Evolutionary conservation across 495 filamentous ascomycete genomes (phyloP), one percentile per base, ranked within the genome.

Genomic region (Thermothielavioides terrestris): DNA sequence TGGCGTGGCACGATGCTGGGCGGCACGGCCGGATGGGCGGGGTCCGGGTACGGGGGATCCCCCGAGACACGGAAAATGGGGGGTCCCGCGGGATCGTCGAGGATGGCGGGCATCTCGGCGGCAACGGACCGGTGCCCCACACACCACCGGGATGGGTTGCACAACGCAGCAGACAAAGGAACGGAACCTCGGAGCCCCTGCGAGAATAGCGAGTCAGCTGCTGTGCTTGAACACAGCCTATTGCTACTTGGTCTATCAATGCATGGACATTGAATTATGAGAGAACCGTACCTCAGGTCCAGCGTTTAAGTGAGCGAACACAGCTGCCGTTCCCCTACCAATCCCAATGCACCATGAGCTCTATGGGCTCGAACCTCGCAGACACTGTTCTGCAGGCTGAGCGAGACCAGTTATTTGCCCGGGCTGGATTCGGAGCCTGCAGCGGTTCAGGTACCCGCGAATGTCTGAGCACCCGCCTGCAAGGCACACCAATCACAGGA

Each of bases 21-120:
- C 42, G 89, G 86, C 38, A 89, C 73, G n/a, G 78, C 68, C 25
- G 73, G 70, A 60, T 77, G 60, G 60, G 68, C 63, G 35, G 81
- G 76, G 20, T 81, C 72, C 53, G 88, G 84, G 55, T 74, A 86
- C 9, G 84, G 84, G 14, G 71, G 58, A 14, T 67, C 70, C 23
- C 84, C 84, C 47, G 80, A 81, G 7, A 77, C 72, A 30, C 84
- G 79, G 61, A 73, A 77, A 51, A 84, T 81, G 57, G 78, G 71
- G 17, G 78, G 69, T 46, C 73, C 69, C 9, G 72, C 77, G 23
- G 86, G 82, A 62, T 94, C 89, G 57, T 89, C 87, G 61, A 91
- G 80, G 68, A 88, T 86, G 52, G 88, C 86, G 49, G 89, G 88
- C 89, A 95, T 95, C 55, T 63, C 71, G 66, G 40, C 55, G 55